Evolutionary conservation across 1,284 basidiomycete species (phyloP).

Genomic region (Ganoderma boninense): DNA sequence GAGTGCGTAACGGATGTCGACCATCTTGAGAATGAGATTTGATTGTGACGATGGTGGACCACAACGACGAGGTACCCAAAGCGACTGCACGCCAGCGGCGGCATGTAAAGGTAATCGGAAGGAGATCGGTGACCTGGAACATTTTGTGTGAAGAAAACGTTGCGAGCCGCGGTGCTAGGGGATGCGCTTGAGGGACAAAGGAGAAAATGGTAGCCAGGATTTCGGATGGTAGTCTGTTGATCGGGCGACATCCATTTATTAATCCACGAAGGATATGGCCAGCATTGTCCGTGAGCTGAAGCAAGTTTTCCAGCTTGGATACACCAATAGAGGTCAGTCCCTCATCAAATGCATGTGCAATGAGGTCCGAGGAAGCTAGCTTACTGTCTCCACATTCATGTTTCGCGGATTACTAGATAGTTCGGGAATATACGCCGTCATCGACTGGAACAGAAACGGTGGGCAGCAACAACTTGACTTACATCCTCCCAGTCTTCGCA

Average conservation of each 20-base stretch:
- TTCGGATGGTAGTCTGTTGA: neutral
- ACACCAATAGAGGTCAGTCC: neutral
- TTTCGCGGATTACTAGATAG: neutral
- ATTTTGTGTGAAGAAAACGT: neutral
- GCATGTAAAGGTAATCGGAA: conserved; percentile 2
- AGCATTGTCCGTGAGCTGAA: neutral
- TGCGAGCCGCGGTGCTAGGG: neutral
- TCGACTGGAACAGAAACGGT: neutral
- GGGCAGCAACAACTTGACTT: neutral
- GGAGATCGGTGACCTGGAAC: neutral
- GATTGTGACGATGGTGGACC: neutral
- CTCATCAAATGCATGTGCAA: neutral
- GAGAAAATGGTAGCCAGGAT: conserved; percentile 2
- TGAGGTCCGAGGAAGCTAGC: neutral
- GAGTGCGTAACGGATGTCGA: neutral
- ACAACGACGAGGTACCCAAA: neutral
- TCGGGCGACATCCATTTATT: neutral
- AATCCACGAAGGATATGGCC: neutral
- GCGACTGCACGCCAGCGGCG: conserved; percentile 3
- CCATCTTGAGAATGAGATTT: neutral
- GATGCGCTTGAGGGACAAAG: conserved; percentile 1
- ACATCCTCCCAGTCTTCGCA: neutral
- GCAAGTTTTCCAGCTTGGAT: neutral
- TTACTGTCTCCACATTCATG: neutral
- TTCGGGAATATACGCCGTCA: neutral